phyloP scores from a whole-genome alignment of 2,329 filamentous ascomycete species.

The Nemania abortiva region DNA sequence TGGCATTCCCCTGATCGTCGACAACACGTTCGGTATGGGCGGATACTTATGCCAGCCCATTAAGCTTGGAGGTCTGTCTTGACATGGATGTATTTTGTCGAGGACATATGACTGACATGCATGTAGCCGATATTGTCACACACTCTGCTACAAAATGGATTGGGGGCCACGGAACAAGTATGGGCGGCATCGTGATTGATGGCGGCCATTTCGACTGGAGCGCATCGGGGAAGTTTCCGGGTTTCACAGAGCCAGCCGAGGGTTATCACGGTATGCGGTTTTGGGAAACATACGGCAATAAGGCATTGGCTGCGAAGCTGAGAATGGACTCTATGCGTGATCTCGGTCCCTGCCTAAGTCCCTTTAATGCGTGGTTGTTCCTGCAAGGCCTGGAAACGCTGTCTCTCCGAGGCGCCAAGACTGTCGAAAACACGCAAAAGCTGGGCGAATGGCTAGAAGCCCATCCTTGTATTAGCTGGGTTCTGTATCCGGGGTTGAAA shows the following conservation, averaged over 20 bases:
- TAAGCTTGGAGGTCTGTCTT: slow-evolving; percentile 64
- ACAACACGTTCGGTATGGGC: slow-evolving; percentile 79
- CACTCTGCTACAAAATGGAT: slow-evolving; percentile 82
- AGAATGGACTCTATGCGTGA: slow-evolving; percentile 79
- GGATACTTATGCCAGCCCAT: slow-evolving; percentile 76
- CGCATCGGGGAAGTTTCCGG: slow-evolving; percentile 75
- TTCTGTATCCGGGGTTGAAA: slow-evolving; percentile 76
- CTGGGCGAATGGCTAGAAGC: slow-evolving; percentile 76
- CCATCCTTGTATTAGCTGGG: slow-evolving; percentile 77
- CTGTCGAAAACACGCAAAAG: slow-evolving; percentile 73
- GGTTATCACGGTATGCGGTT: slow-evolving; percentile 79
- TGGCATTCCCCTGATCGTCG: slow-evolving; percentile 59
- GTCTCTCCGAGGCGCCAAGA: slow-evolving; percentile 73
- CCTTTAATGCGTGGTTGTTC: slow-evolving; percentile 79
- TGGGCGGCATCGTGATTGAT: slow-evolving; percentile 76
- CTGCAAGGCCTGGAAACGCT: slow-evolving; percentile 78
- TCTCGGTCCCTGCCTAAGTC: slow-evolving; percentile 74
- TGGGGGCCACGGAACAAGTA: slow-evolving; percentile 78
- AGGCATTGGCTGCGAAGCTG: slow-evolving; percentile 74
- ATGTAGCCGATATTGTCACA: slow-evolving; percentile 73
- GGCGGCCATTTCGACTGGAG: slow-evolving; percentile 80
- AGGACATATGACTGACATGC: slow-evolving; percentile 32
- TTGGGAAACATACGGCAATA: slow-evolving; percentile 75
- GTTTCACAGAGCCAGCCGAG: slow-evolving; percentile 75
- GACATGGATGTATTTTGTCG: slow-evolving; percentile 8